Percentiles rank a stretch among this genome's conserved stretches.
These are phyloP conservation scores for Haplographium delicatum DNA, from an alignment of 495 filamentous ascomycete genomes.

Conservation along the genomic window DNA sequence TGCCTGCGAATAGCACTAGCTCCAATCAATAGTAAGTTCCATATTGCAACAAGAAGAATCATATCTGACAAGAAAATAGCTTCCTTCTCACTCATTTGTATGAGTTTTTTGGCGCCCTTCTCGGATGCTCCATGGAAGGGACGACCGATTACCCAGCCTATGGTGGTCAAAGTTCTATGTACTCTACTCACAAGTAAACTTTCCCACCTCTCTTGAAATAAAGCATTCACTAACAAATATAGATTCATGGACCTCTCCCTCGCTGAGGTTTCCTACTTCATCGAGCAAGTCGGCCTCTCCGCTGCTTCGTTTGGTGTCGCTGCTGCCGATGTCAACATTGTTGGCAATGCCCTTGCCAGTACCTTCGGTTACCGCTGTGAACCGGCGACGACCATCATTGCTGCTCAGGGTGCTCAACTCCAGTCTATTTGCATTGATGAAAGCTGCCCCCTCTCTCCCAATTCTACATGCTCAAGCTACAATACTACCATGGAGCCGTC, in stretches of 20 bases:
- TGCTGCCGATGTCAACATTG: conserved; percentile 30
- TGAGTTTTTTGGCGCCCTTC: conserved; percentile 46
- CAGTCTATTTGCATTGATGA: conserved; percentile 39
- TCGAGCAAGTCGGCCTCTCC: conserved; percentile 44
- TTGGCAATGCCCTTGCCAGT: conserved; percentile 34
- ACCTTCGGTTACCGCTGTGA: conserved; percentile 43
- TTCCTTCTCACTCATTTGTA: conserved; percentile 51
- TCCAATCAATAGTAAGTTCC: conserved; percentile 46
- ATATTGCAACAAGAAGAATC: background rate
- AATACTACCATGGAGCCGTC: conserved; percentile 14
- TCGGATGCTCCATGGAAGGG: conserved; percentile 44
- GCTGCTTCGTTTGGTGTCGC: conserved; percentile 49
- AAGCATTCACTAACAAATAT: conserved; percentile 10
- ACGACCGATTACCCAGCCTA: conserved; percentile 34
- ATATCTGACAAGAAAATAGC: conserved; percentile 27
- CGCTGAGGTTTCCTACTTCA: conserved; percentile 46
- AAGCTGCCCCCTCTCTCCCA: conserved; percentile 31
- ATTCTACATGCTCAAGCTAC: conserved; percentile 28
- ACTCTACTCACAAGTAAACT: conserved; percentile 43
- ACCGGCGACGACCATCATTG: conserved; percentile 28
- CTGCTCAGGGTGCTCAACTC: conserved; percentile 33
- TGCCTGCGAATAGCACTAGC: conserved; percentile 36
- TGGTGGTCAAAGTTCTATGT: conserved; percentile 37
- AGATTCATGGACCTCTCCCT: conserved; percentile 50
- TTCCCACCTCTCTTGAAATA: background rate